Evolutionary conservation across 192 early-diverging fungal species (phyloP).

Genomic region (Tieghemiomyces parasiticus): DNA sequence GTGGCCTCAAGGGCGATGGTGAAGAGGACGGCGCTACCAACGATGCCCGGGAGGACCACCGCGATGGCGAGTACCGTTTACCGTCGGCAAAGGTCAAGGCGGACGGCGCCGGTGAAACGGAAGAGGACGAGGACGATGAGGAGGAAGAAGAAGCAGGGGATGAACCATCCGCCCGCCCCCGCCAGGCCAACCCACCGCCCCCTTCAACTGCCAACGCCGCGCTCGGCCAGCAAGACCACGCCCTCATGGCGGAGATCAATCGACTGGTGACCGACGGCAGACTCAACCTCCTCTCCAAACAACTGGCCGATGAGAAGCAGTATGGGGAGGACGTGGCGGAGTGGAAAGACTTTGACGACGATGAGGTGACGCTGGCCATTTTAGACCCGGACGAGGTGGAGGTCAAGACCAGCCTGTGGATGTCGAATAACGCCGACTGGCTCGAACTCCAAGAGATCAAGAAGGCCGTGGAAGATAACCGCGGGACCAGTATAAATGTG

Average conservation of each 20-base stretch:
- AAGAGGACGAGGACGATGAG: no score
- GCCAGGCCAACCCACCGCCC: no score
- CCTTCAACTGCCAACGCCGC: no score
- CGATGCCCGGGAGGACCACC: no score
- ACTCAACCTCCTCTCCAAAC: conserved; percentile 15
- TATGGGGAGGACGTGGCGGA: conserved; percentile 22
- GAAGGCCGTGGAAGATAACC: conserved; percentile 13
- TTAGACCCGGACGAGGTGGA: conserved; percentile 63
- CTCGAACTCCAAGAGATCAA: conserved; percentile 41
- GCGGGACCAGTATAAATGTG: conserved; percentile 13
- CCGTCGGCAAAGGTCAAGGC: no score
- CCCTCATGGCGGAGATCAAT: conserved; percentile 18
- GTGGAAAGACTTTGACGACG: conserved; percentile 54
- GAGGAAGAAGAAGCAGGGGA: no score
- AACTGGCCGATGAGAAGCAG: conserved; percentile 12
- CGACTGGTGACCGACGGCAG: conserved; percentile 15
- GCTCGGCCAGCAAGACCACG: conserved; percentile 14
- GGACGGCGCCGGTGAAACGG: no score
- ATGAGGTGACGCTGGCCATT: conserved; percentile 50
- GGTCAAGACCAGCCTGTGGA: conserved; percentile 74
- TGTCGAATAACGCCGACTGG: conserved; percentile 73
- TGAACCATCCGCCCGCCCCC: no score
- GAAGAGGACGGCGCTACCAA: no score
- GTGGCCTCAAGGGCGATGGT: no score
- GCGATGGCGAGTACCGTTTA: no score